These are phyloP conservation scores for Monsonia emarginata DNA, from an alignment of 441 rosid genomes.

Conservation along the genomic window DNA sequence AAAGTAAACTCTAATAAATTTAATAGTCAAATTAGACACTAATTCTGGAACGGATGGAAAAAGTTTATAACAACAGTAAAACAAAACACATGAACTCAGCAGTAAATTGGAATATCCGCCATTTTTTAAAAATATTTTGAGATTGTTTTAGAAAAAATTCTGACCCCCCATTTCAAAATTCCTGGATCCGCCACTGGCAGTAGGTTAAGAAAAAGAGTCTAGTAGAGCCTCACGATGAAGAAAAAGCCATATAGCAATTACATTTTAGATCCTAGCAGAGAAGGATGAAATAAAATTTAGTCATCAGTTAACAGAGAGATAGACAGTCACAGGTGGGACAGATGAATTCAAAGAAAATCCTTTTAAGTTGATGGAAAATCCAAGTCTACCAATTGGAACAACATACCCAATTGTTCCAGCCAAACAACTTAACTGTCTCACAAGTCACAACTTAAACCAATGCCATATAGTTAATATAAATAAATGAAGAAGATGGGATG, in stretches of 20 bases:
- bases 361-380: constrained; percentile 6
- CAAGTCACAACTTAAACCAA: not conserved
- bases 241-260: not conserved
- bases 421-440: not conserved
- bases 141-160: no score
- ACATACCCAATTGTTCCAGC: not conserved
- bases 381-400: not conserved
- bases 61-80: no score
- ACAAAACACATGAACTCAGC: no score
- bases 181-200: no score
- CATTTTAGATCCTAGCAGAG: not conserved
- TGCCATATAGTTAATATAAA: not conserved
- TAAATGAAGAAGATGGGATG: not conserved
- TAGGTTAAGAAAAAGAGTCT: no score
- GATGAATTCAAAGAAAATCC: not conserved
- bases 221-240: constrained; percentile 15
- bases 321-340: not conserved
- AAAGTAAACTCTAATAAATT: no score
- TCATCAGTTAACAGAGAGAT: not conserved
- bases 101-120: no score
- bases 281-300: not conserved
- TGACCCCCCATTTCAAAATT: no score
- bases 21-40: no score
- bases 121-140: no score
- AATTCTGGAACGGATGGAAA: no score